phyloP scores from a whole-genome alignment of 2,329 filamentous ascomycete species.

The Scopulariopsis brevicaulis region DNA sequence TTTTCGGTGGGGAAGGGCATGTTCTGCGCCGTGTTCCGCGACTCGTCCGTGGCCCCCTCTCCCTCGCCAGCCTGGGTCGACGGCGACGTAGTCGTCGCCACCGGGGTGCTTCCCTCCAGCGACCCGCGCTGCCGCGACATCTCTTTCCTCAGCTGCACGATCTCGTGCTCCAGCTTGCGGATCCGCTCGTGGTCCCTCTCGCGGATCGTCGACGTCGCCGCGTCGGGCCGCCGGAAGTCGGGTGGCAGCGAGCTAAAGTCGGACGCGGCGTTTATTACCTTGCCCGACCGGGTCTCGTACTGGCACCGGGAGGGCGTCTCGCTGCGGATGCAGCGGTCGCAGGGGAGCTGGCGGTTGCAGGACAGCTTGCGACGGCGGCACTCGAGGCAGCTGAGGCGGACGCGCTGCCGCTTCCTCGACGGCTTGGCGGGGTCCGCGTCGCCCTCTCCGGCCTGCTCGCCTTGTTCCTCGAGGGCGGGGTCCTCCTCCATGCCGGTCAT shows the following conservation, averaged over 20 bases:
- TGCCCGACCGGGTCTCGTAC: conserved; percentile 44
- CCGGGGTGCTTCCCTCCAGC: conserved; percentile 40
- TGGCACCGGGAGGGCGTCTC: conserved; percentile 48
- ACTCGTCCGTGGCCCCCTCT: conserved; percentile 18
- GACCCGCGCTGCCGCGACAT: conserved; percentile 30
- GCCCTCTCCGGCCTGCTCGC: neutral
- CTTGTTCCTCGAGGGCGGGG: neutral
- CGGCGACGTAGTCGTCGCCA: conserved; percentile 27
- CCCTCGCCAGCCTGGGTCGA: conserved; percentile 31
- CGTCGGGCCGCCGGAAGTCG: conserved; percentile 28
- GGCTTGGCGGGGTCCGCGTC: neutral
- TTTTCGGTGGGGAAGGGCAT: conserved; percentile 24
- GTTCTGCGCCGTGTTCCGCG: conserved; percentile 1
- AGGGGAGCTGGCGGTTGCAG: conserved; percentile 49
- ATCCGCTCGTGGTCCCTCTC: conserved; percentile 46
- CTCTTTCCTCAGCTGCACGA: conserved; percentile 42
- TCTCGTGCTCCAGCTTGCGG: conserved; percentile 45
- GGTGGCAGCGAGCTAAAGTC: conserved; percentile 23
- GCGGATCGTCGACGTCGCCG: conserved; percentile 23
- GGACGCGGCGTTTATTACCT: conserved; percentile 34
- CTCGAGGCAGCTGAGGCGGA: conserved; percentile 48
- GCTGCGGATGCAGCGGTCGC: conserved; percentile 51
- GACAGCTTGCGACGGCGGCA: conserved; percentile 50
- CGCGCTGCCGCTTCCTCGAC: conserved; percentile 41
- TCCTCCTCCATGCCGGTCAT: neutral